A percentile compares a stretch with the other conserved stretches of the same genome.
These are phyloP conservation scores for Cercospora canescens DNA, from an alignment of 2,329 filamentous ascomycete genomes.

Conservation along the genomic window DNA sequence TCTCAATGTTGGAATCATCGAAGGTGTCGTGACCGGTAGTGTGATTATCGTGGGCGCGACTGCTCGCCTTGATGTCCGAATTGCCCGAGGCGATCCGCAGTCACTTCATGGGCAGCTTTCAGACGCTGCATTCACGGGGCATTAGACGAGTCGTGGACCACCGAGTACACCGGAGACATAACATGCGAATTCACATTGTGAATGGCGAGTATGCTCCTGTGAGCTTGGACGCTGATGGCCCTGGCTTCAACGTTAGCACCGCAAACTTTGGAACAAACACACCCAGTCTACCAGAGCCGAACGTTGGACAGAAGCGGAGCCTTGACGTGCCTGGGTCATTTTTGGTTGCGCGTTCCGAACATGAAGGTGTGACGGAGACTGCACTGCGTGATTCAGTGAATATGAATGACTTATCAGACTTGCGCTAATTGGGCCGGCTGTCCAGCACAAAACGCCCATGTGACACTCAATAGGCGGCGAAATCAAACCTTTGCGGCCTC, in stretches of 20 bases:
- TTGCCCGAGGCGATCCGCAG: no score
- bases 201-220: slow-evolving; percentile 85
- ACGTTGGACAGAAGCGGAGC: slow-evolving; percentile 57
- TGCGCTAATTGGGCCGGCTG: no score
- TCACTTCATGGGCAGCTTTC: no score
- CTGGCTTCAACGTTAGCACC: slow-evolving; percentile 78
- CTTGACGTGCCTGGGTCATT: slow-evolving; percentile 69
- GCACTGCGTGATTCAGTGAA: no score
- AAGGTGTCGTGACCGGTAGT: slow-evolving; percentile 82
- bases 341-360: slow-evolving; percentile 80
- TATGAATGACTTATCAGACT: no score
- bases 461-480: no score
- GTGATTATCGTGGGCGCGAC: slow-evolving; percentile 72
- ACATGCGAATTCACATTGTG: no score
- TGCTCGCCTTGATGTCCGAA: slow-evolving; percentile 70
- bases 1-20: slow-evolving; percentile 76
- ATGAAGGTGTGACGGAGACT: slow-evolving; percentile 77
- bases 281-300: slow-evolving; percentile 67
- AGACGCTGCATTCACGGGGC: no score
- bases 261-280: slow-evolving; percentile 96
- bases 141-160: no score
- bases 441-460: no score
- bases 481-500: no score
- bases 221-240: slow-evolving; percentile 75
- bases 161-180: slow-evolving; percentile 61